Evolutionary conservation across 169 alveolate species (phyloP), one percentile per base, ranked within the genome.

Genomic region (Eimeria mitis): DNA sequence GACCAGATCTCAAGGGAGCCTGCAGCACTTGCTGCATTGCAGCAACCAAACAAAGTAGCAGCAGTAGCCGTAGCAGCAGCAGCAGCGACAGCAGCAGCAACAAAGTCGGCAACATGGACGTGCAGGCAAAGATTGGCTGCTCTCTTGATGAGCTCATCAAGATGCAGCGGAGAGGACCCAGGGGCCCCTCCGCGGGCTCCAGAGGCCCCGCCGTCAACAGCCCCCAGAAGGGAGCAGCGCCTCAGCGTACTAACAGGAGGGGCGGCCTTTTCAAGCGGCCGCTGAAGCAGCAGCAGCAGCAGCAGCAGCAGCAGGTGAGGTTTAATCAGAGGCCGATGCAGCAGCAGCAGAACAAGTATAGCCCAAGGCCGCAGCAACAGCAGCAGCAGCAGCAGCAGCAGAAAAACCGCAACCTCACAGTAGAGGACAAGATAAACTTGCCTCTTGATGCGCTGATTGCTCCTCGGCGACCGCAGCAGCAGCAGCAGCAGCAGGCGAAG

Each of bases 141-240:
- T 92, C 96, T 7, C 96, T 92, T 19, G 96, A 92, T 75, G 96
- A 92, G 63, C 78, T 92, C 4, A 88, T 92, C 47, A 81, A 68
- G 70, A 61, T 81, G 87, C 96, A 92, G 92, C 59, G 92, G 31
- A 79, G 87, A 70, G 81, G 81, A 8, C 47, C 81, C 25, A 37
- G 9, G 59, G 79, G 65, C 40, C n/a, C 81, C 7, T 42, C 92
- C n/a, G n/a, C n/a, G n/a, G n/a, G n/a, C n/a, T n/a, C n/a, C n/a
- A n/a, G n/a, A n/a, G n/a, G n/a, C n/a, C n/a, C n/a, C n/a, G n/a
- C n/a, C 9, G 19, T 25, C n/a, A 34, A 9, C 56, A 56, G 65
- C 28, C 79, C 92, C 1, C 79, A 61, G 63, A 85, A 85, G 61
- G 63, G 81, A 37, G 96, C 88, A 65, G 94, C 94, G 2, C 92